Evolutionary conservation across 2,329 filamentous ascomycete species (phyloP).

Genomic region (Hyphodiscus sp.): DNA sequence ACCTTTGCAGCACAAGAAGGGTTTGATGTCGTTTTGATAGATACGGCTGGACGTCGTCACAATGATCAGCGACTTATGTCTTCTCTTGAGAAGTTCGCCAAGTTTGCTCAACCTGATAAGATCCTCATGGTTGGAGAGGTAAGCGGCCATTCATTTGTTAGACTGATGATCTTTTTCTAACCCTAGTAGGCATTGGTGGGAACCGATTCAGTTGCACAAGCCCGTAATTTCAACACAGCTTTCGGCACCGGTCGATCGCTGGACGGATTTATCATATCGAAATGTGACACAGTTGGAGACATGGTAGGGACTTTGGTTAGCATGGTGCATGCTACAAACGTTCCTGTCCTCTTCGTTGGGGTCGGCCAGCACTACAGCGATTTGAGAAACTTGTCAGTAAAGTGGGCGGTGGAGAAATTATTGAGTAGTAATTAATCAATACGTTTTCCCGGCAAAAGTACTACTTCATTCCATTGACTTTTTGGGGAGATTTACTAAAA

Average conservation of each 20-base stretch:
- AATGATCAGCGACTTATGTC: constrained; percentile 97
- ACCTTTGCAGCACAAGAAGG: constrained; percentile 63
- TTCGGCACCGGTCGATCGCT: constrained; percentile 76
- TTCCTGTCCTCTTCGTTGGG: constrained; percentile 89
- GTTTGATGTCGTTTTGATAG: constrained; percentile 93
- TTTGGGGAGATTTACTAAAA: constrained; percentile 31
- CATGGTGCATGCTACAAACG: constrained; percentile 94
- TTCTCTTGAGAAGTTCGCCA: constrained; percentile 92
- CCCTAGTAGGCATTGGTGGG: constrained; percentile 69
- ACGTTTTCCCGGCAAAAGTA: background rate
- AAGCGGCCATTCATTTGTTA: constrained; percentile 2
- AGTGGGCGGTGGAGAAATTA: constrained; percentile 63
- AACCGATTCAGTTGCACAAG: constrained; percentile 91
- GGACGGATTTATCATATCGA: constrained; percentile 97
- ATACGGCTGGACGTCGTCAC: constrained; percentile 89
- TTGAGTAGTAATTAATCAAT: constrained; percentile 33
- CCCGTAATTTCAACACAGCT: constrained; percentile 89
- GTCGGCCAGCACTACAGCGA: constrained; percentile 65
- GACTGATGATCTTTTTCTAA: constrained; percentile 5
- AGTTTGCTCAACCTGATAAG: constrained; percentile 93
- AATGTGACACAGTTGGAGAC: constrained; percentile 98
- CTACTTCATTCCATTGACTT: background rate
- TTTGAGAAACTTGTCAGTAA: constrained; percentile 61
- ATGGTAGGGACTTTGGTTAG: constrained; percentile 86
- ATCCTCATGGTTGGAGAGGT: constrained; percentile 86